A percentile compares a stretch with the other conserved stretches of the same genome.
These are phyloP conservation scores for Leishmania tarentolae DNA, from an alignment of 208 protist genomes.

Conservation along the genomic window DNA sequence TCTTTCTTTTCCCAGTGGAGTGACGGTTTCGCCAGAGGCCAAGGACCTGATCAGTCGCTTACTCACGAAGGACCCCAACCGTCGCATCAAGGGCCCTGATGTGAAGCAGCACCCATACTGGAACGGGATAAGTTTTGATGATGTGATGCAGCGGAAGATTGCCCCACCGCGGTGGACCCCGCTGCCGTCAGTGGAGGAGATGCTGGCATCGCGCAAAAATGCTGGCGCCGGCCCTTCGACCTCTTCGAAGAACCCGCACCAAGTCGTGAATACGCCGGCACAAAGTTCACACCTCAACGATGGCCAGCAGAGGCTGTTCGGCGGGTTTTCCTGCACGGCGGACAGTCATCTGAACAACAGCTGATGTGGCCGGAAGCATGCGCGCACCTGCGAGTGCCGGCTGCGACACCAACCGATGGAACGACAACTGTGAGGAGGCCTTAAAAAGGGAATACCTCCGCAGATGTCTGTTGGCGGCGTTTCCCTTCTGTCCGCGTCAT, in stretches of 20 bases:
- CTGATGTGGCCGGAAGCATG: neutral
- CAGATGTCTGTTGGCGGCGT: neutral
- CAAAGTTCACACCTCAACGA: conserved; percentile 81
- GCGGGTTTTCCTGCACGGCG: conserved; percentile 90
- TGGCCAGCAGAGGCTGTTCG: conserved; percentile 90
- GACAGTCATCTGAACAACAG: conserved; percentile 77
- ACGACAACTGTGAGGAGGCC: neutral
- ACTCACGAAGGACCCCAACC: conserved; percentile 87
- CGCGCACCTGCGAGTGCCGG: neutral
- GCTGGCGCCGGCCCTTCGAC: conserved; percentile 11
- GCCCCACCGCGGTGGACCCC: conserved; percentile 84
- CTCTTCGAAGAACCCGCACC: conserved; percentile 62
- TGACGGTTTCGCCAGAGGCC: conserved; percentile 81
- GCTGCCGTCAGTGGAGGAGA: conserved; percentile 80
- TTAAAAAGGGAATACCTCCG: no score
- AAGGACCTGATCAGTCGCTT: conserved; percentile 92
- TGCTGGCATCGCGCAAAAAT: conserved; percentile 62
- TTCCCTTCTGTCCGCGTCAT: neutral
- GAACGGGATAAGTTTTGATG: conserved; percentile 90
- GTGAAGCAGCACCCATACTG: conserved; percentile 92
- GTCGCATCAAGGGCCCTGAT: conserved; percentile 87
- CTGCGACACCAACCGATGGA: neutral
- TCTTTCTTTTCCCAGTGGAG: conserved; percentile 88
- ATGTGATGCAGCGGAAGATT: conserved; percentile 86
- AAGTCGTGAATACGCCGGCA: conserved; percentile 87